phyloP scores from a whole-genome alignment of 495 filamentous ascomycete genomes.

The Xylaria scruposa region DNA sequence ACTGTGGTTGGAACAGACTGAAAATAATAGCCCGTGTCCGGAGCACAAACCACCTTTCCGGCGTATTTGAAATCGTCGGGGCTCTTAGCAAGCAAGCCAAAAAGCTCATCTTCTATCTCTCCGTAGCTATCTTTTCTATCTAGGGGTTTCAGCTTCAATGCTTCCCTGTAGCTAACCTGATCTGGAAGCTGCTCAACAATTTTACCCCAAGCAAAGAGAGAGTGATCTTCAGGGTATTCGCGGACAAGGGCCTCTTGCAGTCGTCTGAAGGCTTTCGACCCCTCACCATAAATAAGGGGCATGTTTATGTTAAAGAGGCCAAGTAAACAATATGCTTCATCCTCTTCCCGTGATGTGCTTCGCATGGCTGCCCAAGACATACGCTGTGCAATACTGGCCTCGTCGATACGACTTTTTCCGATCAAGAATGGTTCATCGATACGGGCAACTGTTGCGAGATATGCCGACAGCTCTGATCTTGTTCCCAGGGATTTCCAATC shows the following conservation, averaged over 20 bases:
- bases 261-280: constrained; percentile 34
- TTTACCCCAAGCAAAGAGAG: constrained; percentile 39
- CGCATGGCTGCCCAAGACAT: constrained; percentile 41
- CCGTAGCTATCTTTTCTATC: background rate
- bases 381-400: constrained; percentile 35
- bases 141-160: constrained; percentile 17
- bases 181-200: constrained; percentile 10
- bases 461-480: constrained; percentile 27
- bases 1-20: constrained; percentile 3
- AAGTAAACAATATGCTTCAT: constrained; percentile 39
- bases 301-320: constrained; percentile 41
- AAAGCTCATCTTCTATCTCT: background rate
- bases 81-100: constrained; percentile 32
- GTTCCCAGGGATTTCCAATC: constrained; percentile 33
- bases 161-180: background rate
- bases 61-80: constrained; percentile 32
- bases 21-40: constrained; percentile 22
- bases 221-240: constrained; percentile 37
- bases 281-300: constrained; percentile 27
- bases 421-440: constrained; percentile 31
- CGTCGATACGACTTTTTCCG: constrained; percentile 14
- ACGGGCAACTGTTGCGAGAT: constrained; percentile 29
- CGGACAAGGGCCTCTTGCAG: constrained; percentile 39
- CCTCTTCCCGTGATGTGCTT: constrained; percentile 36
- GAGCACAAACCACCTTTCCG: constrained; percentile 23